Evolutionary conservation across 1,284 basidiomycete genomes (phyloP).

Genomic region (Microbotryomycetes sp.): DNA sequence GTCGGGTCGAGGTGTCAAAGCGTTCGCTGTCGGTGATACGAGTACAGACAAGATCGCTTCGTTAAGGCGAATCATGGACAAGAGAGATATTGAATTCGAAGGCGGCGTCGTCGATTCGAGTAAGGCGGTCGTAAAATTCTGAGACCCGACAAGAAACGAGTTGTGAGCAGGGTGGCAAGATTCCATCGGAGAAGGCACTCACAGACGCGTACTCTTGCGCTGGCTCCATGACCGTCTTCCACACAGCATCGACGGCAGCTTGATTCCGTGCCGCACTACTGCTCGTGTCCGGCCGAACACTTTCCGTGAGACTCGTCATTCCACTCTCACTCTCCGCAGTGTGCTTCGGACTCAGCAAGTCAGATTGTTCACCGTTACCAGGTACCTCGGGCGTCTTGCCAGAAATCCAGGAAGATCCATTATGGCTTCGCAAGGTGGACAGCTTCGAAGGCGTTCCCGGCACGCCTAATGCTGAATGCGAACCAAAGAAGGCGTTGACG

Average conservation of each 20-base stretch:
- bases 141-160: not conserved
- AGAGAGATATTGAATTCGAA: slow-evolving; percentile 56
- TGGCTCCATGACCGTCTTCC: slow-evolving; percentile 87
- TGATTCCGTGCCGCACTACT: slow-evolving; percentile 46
- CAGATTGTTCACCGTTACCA: too few species aligned
- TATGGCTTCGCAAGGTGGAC: too few species aligned
- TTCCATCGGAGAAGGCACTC: slow-evolving; percentile 23
- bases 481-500: slow-evolving; percentile 66
- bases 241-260: slow-evolving; percentile 48
- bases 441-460: not conserved
- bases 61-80: slow-evolving; percentile 81
- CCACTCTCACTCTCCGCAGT: slow-evolving; percentile 50
- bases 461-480: slow-evolving; percentile 19
- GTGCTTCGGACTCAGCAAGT: too few species aligned
- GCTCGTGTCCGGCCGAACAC: slow-evolving; percentile 30
- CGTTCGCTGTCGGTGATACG: not conserved
- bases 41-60: slow-evolving; percentile 62
- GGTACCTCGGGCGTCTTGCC: too few species aligned
- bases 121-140: slow-evolving; percentile 61
- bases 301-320: slow-evolving; percentile 35
- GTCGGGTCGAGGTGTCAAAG: not conserved
- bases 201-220: slow-evolving; percentile 75
- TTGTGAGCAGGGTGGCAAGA: not conserved
- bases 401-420: too few species aligned
- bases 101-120: slow-evolving; percentile 57